Percentiles rank a stretch among this genome's conserved stretches.
Conservation (phyloP, 257 asterid species). For the Scutellaria barbata region DNA sequence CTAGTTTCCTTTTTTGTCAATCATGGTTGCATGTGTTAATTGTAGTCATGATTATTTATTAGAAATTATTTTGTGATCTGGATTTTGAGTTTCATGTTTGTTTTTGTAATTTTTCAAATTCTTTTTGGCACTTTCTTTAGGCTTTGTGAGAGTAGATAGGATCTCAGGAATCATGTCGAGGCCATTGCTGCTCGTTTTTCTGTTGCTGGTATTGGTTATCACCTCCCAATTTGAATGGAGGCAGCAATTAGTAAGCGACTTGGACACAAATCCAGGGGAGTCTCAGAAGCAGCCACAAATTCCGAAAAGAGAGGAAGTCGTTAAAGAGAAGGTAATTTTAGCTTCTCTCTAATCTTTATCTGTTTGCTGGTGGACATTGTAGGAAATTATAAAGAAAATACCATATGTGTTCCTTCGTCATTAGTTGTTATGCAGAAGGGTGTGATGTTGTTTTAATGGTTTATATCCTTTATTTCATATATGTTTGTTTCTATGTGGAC, state of each 20-base stretch:
- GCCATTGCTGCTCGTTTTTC: slow-evolving; percentile 71
- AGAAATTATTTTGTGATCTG: not conserved
- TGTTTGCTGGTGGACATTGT: slow-evolving; percentile 4
- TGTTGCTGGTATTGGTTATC: slow-evolving; percentile 70
- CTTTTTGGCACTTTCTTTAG: slow-evolving; percentile 33
- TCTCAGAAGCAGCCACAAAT: slow-evolving; percentile 70
- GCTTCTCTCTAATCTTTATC: slow-evolving; percentile 19
- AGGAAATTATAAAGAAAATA: slow-evolving; percentile 13
- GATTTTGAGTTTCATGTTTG: slow-evolving; percentile 16
- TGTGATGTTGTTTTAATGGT: not conserved
- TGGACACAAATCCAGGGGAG: slow-evolving; percentile 57
- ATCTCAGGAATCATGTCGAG: slow-evolving; percentile 63
- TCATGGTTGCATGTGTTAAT: slow-evolving; percentile 18
- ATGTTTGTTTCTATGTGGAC: slow-evolving; percentile 22
- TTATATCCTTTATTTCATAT: not conserved
- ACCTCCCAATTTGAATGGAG: slow-evolving; percentile 93
- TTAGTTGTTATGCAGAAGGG: slow-evolving; percentile 25
- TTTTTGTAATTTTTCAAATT: not conserved
- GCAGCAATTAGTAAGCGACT: slow-evolving; percentile 64
- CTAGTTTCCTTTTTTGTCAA: not conserved
- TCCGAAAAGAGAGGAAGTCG: slow-evolving; percentile 69
- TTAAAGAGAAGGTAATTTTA: slow-evolving; percentile 73
- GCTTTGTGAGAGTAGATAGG: slow-evolving; percentile 47
- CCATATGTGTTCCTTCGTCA: slow-evolving; percentile 1
- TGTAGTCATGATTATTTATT: not conserved